phyloP scores from a whole-genome alignment of 768 basidiomycete species.

The Boletus rubescentipes region DNA sequence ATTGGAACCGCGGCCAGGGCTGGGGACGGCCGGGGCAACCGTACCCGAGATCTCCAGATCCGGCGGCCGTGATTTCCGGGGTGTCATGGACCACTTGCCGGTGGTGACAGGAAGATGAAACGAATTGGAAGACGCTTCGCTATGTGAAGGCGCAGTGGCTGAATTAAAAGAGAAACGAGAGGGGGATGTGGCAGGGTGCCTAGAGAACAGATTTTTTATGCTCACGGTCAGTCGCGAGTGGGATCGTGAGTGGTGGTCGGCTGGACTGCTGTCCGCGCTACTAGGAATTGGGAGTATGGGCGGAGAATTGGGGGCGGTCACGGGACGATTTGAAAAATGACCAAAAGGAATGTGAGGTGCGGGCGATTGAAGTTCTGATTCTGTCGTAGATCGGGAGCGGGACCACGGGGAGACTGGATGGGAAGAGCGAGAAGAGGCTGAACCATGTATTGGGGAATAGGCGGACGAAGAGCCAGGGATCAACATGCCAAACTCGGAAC shows the following conservation, averaged over 20 bases:
- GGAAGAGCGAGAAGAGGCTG: slow-evolving; percentile 16
- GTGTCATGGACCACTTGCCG: slow-evolving; percentile 16
- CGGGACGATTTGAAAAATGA: slow-evolving; percentile 15
- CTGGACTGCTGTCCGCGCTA: not conserved
- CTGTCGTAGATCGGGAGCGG: slow-evolving; percentile 19
- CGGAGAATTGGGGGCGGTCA: slow-evolving; percentile 16
- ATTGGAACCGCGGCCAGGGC: not conserved
- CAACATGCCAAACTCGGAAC: slow-evolving; percentile 19
- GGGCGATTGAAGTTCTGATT: slow-evolving; percentile 17
- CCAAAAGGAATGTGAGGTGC: not conserved
- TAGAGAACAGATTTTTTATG: slow-evolving; percentile 39
- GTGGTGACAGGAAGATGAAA: slow-evolving; percentile 3
- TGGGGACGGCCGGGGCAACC: not conserved
- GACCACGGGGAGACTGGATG: slow-evolving; percentile 15
- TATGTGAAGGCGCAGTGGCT: slow-evolving; percentile 6
- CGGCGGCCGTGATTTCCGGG: slow-evolving; percentile 23
- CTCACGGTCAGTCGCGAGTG: slow-evolving; percentile 23
- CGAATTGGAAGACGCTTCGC: slow-evolving; percentile 8
- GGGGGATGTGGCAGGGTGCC: slow-evolving; percentile 27
- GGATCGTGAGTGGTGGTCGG: slow-evolving; percentile 11
- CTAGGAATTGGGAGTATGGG: not conserved
- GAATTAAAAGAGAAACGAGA: slow-evolving; percentile 25
- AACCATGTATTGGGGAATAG: slow-evolving; percentile 13
- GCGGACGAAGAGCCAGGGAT: slow-evolving; percentile 2
- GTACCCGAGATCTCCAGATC: slow-evolving; percentile 22